Base-by-base conservation (phyloP, 1,284 basidiomycete genomes). In the Austroboletus niveus region DNA sequence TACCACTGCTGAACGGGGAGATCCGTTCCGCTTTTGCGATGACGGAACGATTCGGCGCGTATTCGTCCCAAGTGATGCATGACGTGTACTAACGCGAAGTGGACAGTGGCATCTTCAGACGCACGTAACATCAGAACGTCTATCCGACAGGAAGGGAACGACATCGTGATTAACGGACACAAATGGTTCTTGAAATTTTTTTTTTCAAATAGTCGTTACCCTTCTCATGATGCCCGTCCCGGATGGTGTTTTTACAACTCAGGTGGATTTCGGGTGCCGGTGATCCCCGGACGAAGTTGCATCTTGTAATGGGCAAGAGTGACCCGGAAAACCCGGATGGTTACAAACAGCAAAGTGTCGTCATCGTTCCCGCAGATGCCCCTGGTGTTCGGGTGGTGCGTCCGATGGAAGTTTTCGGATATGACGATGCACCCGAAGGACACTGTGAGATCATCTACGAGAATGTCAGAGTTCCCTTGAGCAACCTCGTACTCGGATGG, bases 181-280 rank as follows among this genome's bases (percentile, higher is more conserved):
- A 99, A 99, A 81, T 98, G 96, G 95, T 85, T 42, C 12, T 65
- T 54, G 29, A 45, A 45, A 34, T 47, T 1, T 30, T 47, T 36
- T 43, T 17, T 20, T 43, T 8, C 50, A 17, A 24, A 48, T 5
- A 29, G 22, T 29, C 30, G 9, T 32, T 47, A 53, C 55, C 29
- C 8, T 47, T 24, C 47, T 56, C 30, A 63, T 52, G 11, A 8
- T 48, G 8, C 49, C 52, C 40, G 36, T n/a, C 42, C 45, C 29
- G 29, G 29, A 29, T 29, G 53, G 53, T 27, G 8, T 29, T 39
- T 22, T 34, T 32, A 17, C 17, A 30, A 35, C 39, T 54, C 36
- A 89, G 87, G 91, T 98, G 92, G 89, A 98, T 98, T 70, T 94
- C 92, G 40, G 96, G 96, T 47, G 96, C 96, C 5, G 95, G 95